Evolutionary conservation across 495 filamentous ascomycete genomes (phyloP).

Genomic region (Poronia punctata): DNA sequence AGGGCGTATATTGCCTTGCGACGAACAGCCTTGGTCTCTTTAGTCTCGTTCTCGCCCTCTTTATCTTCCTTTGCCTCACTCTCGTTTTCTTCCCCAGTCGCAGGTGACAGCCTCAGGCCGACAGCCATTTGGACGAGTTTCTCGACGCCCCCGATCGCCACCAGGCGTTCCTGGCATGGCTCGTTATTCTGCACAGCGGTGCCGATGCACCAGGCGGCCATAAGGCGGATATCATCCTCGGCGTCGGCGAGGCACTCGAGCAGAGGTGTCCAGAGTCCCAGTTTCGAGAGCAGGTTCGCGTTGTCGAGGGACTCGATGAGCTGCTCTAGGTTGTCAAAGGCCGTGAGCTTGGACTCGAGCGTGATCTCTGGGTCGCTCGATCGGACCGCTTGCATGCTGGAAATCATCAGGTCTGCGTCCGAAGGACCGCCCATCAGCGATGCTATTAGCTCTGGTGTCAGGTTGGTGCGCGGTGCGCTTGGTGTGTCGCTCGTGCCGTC

Average conservation of each 20-base stretch:
- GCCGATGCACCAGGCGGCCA: conserved; percentile 87
- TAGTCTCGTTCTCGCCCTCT: conserved; percentile 30
- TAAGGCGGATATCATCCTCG: conserved; percentile 64
- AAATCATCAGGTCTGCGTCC: conserved; percentile 85
- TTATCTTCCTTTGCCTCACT: conserved; percentile 5
- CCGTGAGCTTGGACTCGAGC: conserved; percentile 71
- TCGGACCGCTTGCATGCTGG: conserved; percentile 66
- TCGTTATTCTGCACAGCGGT: conserved; percentile 95
- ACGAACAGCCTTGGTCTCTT: conserved; percentile 54
- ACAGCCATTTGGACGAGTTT: conserved; percentile 57
- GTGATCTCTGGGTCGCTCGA: conserved; percentile 51
- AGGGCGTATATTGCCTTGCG: conserved; percentile 85
- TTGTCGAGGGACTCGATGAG: conserved; percentile 90
- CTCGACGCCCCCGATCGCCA: conserved; percentile 64
- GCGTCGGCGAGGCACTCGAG: conserved; percentile 57
- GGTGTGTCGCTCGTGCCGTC: conserved; percentile 35
- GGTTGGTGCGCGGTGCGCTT: conserved; percentile 26
- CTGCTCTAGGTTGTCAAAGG: conserved; percentile 95
- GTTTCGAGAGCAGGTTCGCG: conserved; percentile 77
- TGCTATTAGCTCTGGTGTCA: conserved; percentile 61
- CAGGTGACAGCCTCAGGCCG: conserved; percentile 25
- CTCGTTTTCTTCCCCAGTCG: conserved; percentile 8
- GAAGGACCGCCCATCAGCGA: conserved; percentile 70
- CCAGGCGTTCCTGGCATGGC: conserved; percentile 68
- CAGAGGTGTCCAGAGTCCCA: conserved; percentile 76